phyloP scores from a whole-genome alignment of 2,329 filamentous ascomycete species.

The Arthrobotrys pseudoclavata region DNA sequence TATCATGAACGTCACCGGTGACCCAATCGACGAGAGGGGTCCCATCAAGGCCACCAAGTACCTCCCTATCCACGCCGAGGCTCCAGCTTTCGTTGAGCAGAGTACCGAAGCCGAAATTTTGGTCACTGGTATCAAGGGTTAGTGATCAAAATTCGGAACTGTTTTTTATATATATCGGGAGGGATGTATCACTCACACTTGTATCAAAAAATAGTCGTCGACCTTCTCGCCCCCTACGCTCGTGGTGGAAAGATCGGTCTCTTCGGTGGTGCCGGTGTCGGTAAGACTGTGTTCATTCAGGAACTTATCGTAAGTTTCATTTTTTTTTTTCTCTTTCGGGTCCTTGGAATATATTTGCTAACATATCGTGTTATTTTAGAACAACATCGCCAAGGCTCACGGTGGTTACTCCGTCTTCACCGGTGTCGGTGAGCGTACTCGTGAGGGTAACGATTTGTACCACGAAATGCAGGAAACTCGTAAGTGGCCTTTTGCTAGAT shows the following conservation, averaged over 20 bases:
- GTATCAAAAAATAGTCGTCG: conserved; percentile 76
- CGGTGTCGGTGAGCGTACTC: conserved; percentile 99
- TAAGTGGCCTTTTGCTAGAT: conserved; percentile 48
- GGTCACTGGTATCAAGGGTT: conserved; percentile 94
- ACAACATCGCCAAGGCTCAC: conserved; percentile 99
- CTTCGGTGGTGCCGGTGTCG: conserved; percentile 99
- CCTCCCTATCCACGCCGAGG: conserved; percentile 92
- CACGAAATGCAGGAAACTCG: conserved; percentile 99
- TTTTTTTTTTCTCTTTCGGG: background rate
- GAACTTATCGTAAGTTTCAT: conserved; percentile 83
- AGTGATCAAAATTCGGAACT: conserved; percentile 21
- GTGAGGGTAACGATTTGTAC: conserved; percentile 99
- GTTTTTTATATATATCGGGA: background rate
- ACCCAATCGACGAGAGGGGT: conserved; percentile 99
- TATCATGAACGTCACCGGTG: conserved; percentile 99
- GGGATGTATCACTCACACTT: conserved; percentile 39
- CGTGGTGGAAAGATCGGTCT: conserved; percentile 99
- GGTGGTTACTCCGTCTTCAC: conserved; percentile 99
- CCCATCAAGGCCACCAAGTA: conserved; percentile 94
- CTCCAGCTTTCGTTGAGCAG: conserved; percentile 93
- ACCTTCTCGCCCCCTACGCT: conserved; percentile 97
- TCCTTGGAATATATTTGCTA: background rate
- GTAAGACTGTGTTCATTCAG: conserved; percentile 99
- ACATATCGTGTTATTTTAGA: conserved; percentile 69
- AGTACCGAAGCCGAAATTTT: conserved; percentile 96